Base-by-base conservation (phyloP, 176 grass and related monocot species). In the Musa acuminata region DNA sequence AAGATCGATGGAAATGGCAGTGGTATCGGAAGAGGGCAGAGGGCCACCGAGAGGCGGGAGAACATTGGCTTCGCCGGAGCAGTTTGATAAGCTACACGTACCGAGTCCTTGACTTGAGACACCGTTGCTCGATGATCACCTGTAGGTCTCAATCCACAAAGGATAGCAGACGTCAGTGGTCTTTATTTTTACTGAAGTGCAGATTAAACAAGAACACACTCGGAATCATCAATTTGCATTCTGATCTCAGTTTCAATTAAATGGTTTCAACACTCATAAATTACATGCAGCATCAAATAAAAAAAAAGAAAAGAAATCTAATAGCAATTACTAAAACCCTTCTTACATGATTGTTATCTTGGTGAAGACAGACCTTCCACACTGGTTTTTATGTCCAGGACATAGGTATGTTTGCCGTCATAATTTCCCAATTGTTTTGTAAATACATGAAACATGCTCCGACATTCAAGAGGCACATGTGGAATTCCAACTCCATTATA, bases 1-100 rank as follows among this genome's bases (percentile, higher is more conserved):
- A 94, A 99, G 19, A 99, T 94, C 0, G 84, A 86, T 1, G 95
- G 95, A 81, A 99, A 94, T 0, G 95, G 88, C n/a, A 99, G 86
- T 0, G 90, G 95, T 26, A 99, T 85, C 13, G 88, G 86, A 10
- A 94, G 82, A 0, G 95, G 90, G 78, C 82, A 89, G 7, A 75
- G 78, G 25, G 90, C 87, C 16, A 82, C 78, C 2, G 95, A 87
- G 51, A 99, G 84, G 73, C 82, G 86, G 13, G 82, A 91, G 51
- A 93, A 94, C 75, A 79, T 87, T 58, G 88, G 88, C 62, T 81
- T 92, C 26, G 59, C 72, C 0, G 8, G 55, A 66, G 74, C 75
- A 64, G 26, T 74, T 73, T 83, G 81, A 52, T 84, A 83, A 54
- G 84, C 51, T 21, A 72, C 78, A 55, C 8, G 69, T 19, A 93